Evolutionary conservation across 2,329 filamentous ascomycete genomes (phyloP), one percentile per base, ranked within the genome.

Genomic region (Paraconiothyrium brasiliense): DNA sequence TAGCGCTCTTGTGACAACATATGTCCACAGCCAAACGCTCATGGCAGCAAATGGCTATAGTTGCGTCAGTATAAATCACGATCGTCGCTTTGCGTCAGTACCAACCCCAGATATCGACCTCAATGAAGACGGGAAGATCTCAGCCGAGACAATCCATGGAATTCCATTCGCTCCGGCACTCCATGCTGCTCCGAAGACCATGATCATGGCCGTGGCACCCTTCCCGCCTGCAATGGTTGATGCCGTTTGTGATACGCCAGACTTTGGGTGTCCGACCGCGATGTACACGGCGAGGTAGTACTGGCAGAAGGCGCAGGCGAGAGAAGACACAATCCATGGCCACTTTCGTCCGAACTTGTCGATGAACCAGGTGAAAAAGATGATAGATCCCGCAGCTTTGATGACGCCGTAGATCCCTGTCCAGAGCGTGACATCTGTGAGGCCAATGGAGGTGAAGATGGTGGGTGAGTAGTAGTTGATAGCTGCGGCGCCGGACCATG

Each of bases 101-200:
- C 46, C 30, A 10, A 30, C 46, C 7, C 78, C 78, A 1, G 76
- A 78, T 48, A 82, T 72, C 20, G 73, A 76, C 6, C 79, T 71
- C 20, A 81, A 66, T 0, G 74, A 75, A 4, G 72, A 71, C 0
- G 80, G 79, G 65, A 82, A 81, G 27, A 81, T 82, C 64, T 82
- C 80, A 1, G 79, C 73, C 1, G 76, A 79, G n/a, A 81, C 78
- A 62, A 82, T 81, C 78, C 79, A 81, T 0, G 79, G 79, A 0
- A 81, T 63, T 2, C 79, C 79, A 50, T 81, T 81, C 1, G 76
- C 72, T 43, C 79, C 78, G 44, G 80, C 78, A 9, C 72, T 76
- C 78, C 78, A 81, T 0, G 35, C 51, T 8, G 72, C 76, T 1
- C 75, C 78, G 44, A 80, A 80, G 9, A 80, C 75, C 78, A 79